These are phyloP conservation scores for Acacia confusa DNA, from an alignment of 306 rosid genomes.

Conservation along the genomic window DNA sequence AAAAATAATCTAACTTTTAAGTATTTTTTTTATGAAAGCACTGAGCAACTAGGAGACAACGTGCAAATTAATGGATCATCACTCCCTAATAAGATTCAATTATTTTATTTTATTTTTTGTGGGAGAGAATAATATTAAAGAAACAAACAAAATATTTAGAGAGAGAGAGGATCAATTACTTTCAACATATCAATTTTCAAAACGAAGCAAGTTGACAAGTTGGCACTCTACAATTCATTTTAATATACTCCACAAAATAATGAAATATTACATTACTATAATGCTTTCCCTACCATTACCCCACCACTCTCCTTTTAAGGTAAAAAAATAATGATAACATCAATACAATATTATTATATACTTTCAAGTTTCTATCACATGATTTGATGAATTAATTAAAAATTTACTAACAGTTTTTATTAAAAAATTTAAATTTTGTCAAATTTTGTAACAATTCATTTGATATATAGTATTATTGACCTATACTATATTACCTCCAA, in stretches of 20 bases:
- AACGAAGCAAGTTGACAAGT: conserved; percentile 11
- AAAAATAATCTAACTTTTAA: neutral
- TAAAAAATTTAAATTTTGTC: too few relatives aligned
- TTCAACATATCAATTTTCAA: neutral
- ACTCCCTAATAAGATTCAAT: neutral
- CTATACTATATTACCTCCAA: too few relatives aligned
- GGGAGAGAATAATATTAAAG: conserved; percentile 6
- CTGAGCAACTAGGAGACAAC: neutral
- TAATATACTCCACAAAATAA: neutral
- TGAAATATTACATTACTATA: neutral
- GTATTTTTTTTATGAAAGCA: neutral
- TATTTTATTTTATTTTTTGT: neutral
- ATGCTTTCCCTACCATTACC: neutral
- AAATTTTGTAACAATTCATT: neutral
- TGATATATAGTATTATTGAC: neutral
- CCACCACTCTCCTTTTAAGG: neutral
- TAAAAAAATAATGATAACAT: neutral
- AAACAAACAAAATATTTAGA: neutral
- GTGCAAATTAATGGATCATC: neutral
- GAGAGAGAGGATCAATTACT: neutral
- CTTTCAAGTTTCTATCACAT: neutral
- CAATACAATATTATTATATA: neutral
- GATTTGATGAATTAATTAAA: neutral
- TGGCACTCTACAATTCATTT: neutral
- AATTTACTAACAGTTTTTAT: too few relatives aligned